phyloP scores from a whole-genome alignment of 75 land plant genomes.

The Isoetes taiwanensis region DNA sequence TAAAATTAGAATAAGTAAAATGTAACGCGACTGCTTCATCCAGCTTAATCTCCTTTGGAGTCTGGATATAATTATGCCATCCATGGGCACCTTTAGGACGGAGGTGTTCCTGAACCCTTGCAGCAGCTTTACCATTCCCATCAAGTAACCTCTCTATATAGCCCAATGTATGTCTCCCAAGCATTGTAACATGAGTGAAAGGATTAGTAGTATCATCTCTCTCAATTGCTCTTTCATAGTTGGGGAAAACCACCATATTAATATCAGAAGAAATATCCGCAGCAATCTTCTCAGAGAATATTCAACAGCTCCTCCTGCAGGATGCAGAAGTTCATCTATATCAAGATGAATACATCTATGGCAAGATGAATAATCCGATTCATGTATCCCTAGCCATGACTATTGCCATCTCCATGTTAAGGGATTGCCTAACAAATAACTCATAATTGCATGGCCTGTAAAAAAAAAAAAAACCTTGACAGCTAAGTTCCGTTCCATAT shows the following conservation, averaged over 20 bases:
- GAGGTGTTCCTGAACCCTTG: conserved; percentile 5
- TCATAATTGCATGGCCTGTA: conserved; percentile 1
- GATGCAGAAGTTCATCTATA: conserved; percentile 3
- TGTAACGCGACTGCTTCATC: not conserved
- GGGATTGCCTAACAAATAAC: not conserved
- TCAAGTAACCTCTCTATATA: not conserved
- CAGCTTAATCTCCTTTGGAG: conserved; percentile 2
- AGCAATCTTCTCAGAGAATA: not conserved
- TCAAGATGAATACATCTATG: no score
- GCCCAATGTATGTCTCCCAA: not conserved
- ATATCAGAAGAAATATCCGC: not conserved
- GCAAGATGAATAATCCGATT: not conserved
- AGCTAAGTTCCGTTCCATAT: conserved; percentile 6
- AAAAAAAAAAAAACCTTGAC: conserved; percentile 2
- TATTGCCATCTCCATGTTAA: conserved; percentile 7
- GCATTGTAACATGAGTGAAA: not conserved
- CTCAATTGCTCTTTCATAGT: conserved; percentile 1
- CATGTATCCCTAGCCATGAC: conserved; percentile 3
- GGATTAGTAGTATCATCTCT: not conserved
- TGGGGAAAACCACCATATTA: conserved; percentile 4
- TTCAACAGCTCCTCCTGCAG: not conserved
- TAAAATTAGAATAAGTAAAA: not conserved
- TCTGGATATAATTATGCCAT: conserved; percentile 7
- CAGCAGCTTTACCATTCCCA: conserved; percentile 5
- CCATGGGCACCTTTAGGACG: not conserved